Evolutionary conservation across 371 early-diverging fungal species (phyloP).

Genomic region (Mortierella sp.): DNA sequence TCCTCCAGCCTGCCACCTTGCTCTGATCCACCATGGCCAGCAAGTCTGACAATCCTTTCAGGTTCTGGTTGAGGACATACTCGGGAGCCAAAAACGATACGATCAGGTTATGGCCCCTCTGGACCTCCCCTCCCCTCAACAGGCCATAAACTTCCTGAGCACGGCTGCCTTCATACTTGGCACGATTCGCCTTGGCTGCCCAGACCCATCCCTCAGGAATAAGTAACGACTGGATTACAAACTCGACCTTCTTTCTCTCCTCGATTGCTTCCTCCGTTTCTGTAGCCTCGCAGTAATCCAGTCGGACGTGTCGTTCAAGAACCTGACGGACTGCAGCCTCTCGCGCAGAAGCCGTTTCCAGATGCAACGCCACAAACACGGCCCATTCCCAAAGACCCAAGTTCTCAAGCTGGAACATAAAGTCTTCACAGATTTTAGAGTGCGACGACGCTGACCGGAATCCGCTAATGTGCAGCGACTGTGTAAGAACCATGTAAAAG

Average conservation of each 20-base stretch:
- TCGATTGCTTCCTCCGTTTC: conserved; percentile 16
- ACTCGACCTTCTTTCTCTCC: conserved; percentile 44
- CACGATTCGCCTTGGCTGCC: conserved; percentile 71
- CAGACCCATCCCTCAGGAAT: conserved; percentile 74
- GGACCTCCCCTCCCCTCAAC: conserved; percentile 58
- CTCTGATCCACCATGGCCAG: conserved; percentile 45
- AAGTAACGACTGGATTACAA: conserved; percentile 63
- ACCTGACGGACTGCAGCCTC: conserved; percentile 23
- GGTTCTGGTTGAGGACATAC: conserved; percentile 59
- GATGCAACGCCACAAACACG: conserved; percentile 61
- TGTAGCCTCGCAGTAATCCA: neutral
- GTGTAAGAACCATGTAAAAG: conserved; percentile 67
- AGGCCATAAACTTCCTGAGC: conserved; percentile 65
- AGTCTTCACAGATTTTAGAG: conserved; percentile 61
- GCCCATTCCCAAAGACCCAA: conserved; percentile 84
- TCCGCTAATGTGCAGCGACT: conserved; percentile 61
- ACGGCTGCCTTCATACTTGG: conserved; percentile 68
- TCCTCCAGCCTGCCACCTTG: conserved; percentile 46
- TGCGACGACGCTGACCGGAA: conserved; percentile 58
- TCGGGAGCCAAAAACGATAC: conserved; percentile 64
- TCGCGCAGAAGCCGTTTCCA: conserved; percentile 27
- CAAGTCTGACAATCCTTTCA: conserved; percentile 25
- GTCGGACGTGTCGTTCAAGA: conserved; percentile 34
- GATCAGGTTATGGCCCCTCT: conserved; percentile 59
- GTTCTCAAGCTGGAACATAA: conserved; percentile 72